Conservation (phyloP, 2,329 filamentous ascomycete genomes). For the Lasiodiplodia gonubiensis region DNA sequence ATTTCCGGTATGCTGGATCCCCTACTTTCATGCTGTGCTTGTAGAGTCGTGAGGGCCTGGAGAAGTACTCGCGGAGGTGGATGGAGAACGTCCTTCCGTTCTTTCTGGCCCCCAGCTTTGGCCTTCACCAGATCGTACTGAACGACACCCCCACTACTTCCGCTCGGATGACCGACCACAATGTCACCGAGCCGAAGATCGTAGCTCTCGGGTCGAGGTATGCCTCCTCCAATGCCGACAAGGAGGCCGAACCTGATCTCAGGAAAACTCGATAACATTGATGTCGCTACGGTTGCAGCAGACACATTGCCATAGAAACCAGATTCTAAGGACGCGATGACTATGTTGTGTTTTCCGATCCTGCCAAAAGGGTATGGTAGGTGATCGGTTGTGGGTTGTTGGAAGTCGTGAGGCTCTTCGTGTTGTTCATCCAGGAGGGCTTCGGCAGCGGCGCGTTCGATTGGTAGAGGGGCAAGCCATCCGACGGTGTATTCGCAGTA, state of each 20-base stretch:
- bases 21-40: not conserved
- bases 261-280: not conserved
- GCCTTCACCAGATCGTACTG: not conserved
- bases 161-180: not conserved
- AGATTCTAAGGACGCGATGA: not conserved
- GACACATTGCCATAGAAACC: not conserved
- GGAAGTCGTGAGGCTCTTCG: not conserved
- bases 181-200: slow-evolving; percentile 1
- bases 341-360: not conserved
- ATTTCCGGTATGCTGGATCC: not conserved
- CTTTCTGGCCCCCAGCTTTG: not conserved
- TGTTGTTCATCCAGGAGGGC: not conserved
- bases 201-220: not conserved
- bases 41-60: not conserved
- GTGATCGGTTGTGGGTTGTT: not conserved
- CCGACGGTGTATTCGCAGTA: not conserved
- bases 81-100: not conserved
- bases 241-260: not conserved
- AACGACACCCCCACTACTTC: not conserved
- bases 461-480: not conserved
- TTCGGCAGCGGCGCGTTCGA: not conserved
- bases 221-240: not conserved
- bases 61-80: slow-evolving; percentile 27
- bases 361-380: not conserved
- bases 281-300: not conserved